A percentile compares a stretch with the other conserved stretches of the same genome.
Evolutionary conservation across 129 eudicot species (phyloP).

Genomic region (Centella asiatica): DNA sequence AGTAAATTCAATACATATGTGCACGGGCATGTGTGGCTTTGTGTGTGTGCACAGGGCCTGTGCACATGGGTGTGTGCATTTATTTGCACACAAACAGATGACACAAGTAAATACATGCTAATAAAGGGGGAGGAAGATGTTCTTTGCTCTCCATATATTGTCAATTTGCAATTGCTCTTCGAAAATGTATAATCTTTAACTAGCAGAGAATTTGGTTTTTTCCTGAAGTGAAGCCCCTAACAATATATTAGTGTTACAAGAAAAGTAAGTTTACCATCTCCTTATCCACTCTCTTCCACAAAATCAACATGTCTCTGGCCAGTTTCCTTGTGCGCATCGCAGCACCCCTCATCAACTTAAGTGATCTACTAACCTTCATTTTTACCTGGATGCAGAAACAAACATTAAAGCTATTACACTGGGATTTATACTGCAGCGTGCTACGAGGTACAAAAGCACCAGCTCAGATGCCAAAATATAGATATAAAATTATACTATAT

Average conservation of each 20-base stretch:
- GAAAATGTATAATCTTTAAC: not conserved
- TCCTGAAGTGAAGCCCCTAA: not conserved
- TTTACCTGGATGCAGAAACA: constrained; percentile 53
- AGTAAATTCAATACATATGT: no score
- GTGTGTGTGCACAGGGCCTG: no score
- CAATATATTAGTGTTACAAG: not conserved
- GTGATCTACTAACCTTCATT: constrained; percentile 93
- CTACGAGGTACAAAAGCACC: not conserved
- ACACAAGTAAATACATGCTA: no score
- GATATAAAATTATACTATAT: constrained; percentile 13
- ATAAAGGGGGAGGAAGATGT: not conserved
- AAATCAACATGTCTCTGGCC: constrained; percentile 90
- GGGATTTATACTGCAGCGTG: constrained; percentile 4
- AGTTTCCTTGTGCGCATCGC: constrained; percentile 83
- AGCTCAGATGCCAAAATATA: constrained; percentile 1
- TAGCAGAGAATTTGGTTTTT: not conserved
- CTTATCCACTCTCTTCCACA: constrained; percentile 95
- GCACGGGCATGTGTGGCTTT: no score
- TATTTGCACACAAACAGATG: no score
- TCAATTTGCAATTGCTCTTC: not conserved
- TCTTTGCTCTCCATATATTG: not conserved
- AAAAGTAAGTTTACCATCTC: constrained; percentile 67
- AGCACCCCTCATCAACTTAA: constrained; percentile 90
- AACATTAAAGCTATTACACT: constrained; percentile 9
- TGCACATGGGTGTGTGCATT: no score